These are phyloP conservation scores for Gossypium australe DNA, from an alignment of 345 rosid species.

Conservation along the genomic window DNA sequence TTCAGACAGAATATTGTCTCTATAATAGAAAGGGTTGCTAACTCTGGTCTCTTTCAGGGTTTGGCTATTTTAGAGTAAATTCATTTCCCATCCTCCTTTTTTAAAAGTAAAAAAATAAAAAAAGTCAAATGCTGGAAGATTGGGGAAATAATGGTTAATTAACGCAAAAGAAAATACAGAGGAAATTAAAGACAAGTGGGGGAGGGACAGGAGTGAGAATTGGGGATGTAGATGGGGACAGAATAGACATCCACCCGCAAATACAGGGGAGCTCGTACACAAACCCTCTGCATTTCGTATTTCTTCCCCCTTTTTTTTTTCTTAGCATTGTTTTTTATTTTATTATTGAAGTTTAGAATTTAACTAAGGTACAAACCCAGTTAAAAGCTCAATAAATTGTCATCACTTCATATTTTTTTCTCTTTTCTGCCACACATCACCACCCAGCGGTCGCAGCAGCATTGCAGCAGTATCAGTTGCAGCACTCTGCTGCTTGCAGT, in stretches of 20 bases:
- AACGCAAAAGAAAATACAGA: not conserved
- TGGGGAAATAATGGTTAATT: not conserved
- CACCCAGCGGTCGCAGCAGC: conserved; percentile 30
- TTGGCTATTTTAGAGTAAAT: conserved; percentile 8
- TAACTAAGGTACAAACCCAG: not conserved
- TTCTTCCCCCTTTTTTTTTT: no score
- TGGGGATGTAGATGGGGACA: conserved; percentile 39
- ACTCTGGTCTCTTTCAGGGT: not conserved
- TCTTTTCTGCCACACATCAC: conserved; percentile 38
- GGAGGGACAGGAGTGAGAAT: conserved; percentile 39
- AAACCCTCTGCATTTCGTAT: not conserved
- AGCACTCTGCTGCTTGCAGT: conserved; percentile 26
- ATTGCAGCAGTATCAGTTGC: conserved; percentile 34
- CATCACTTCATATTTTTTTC: not conserved
- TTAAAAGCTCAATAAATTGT: not conserved
- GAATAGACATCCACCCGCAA: conserved; percentile 59
- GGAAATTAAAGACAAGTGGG: not conserved
- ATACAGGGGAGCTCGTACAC: conserved; percentile 49
- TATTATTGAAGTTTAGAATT: not conserved
- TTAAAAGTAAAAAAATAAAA: not conserved
- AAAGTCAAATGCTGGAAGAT: not conserved
- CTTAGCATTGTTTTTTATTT: no score
- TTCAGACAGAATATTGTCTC: not conserved
- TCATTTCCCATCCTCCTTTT: not conserved
- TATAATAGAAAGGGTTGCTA: not conserved